Base-by-base conservation (phyloP, 495 filamentous ascomycete species). In the Hypomontagnella submonticulosa region DNA sequence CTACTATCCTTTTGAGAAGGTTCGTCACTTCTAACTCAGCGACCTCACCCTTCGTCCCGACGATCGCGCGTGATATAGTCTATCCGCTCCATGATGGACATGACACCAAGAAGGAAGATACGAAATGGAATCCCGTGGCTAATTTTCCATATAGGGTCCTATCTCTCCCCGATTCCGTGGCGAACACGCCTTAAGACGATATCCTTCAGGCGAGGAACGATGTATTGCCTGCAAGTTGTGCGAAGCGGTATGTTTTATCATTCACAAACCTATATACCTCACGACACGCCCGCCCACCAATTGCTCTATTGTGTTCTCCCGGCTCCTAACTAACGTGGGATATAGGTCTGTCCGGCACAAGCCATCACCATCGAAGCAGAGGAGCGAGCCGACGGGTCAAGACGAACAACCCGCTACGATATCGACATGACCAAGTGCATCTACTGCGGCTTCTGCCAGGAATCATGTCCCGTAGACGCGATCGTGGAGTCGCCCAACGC, bases 381-480 rank as follows among this genome's bases (percentile, higher is more conserved):
- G 73, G 95, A 99, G 81, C 92, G 95, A 78, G 91, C 89, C 72
- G 95, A 99, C 72, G 95, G 95, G 42, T 95, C 91, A 69, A 86
- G 95, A 73, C 86, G 95, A 71, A 99, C 95, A 46, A 97, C 94
- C 50, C 87, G 93, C 74, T 99, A 99, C 80, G 95, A 99, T 80
- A 97, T 99, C 76, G 95, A 99, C 83, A 99, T 99, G 95, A 98
- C 95, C 74, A 99, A 99, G 84, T 99, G 95, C 80, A 99, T 99
- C 76, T 99, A 98, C 85, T 99, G 95, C 76, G 95, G 95, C 11
- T 96, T 96, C 83, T 99, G 95, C 85, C 95, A 99, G 81, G 95
- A 99, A 83, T 96, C 91, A 66, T 99, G 95, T 80, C 95, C 95
- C 27, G 95, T 98, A 30, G 95, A 99, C 79, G 95, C 95, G 34